A percentile compares a stretch with the other conserved stretches of the same genome.
Conservation (phyloP, 306 rosid genomes). For the Lathyrus sativus region DNA sequence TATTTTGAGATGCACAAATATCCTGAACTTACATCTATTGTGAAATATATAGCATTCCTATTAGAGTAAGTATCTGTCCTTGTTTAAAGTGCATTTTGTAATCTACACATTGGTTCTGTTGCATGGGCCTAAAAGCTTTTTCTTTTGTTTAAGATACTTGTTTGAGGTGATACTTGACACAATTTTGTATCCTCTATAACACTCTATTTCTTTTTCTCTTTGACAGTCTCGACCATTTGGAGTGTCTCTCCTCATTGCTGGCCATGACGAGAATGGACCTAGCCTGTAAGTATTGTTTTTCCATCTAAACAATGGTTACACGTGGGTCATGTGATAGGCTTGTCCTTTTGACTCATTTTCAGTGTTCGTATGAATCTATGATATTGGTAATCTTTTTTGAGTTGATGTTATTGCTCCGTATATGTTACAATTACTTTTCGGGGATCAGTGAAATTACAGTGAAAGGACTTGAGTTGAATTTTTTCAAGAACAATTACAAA, state of each 20-base stretch:
- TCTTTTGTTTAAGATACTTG: too few species aligned
- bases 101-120: too few species aligned
- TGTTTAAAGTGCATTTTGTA: too few species aligned
- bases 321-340: slow-evolving; percentile 3
- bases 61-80: not conserved
- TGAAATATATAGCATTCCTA: not conserved
- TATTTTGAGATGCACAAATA: not conserved
- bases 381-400: not conserved
- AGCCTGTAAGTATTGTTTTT: slow-evolving; percentile 62
- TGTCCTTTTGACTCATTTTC: slow-evolving; percentile 7
- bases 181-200: slow-evolving; percentile 6
- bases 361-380: not conserved
- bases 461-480: too few species aligned
- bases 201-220: slow-evolving; percentile 3
- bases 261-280: slow-evolving; percentile 92
- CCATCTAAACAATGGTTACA: not conserved
- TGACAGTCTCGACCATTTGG: slow-evolving; percentile 94
- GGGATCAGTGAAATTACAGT: too few species aligned
- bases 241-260: slow-evolving; percentile 93
- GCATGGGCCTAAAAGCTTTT: too few species aligned
- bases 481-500: too few species aligned
- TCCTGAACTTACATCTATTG: not conserved
- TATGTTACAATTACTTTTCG: too few species aligned
- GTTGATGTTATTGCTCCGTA: slow-evolving; percentile 3
- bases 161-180: too few species aligned